A percentile compares a stretch with the other conserved stretches of the same genome.
phyloP scores from a whole-genome alignment of 345 rosid species.

The Populus ilicifolia region DNA sequence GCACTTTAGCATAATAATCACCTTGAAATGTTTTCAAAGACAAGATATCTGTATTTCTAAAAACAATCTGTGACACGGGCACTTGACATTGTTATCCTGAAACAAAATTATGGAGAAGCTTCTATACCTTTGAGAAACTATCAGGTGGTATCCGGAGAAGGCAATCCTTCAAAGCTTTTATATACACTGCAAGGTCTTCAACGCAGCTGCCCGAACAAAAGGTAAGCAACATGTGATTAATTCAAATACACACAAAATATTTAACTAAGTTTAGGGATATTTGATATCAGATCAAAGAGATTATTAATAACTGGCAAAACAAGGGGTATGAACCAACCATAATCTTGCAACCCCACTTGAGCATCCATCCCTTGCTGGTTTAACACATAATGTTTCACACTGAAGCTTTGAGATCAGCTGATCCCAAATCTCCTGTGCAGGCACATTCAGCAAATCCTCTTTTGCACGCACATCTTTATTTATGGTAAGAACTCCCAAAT shows the following conservation, averaged over 20 bases:
- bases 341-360: slow-evolving; percentile 97
- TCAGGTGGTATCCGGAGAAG: slow-evolving; percentile 74
- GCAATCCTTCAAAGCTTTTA: slow-evolving; percentile 66
- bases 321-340: slow-evolving; percentile 43
- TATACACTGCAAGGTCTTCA: slow-evolving; percentile 66
- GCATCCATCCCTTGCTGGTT: slow-evolving; percentile 96
- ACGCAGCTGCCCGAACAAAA: slow-evolving; percentile 48
- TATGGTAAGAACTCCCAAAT: slow-evolving; percentile 79
- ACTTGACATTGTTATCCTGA: not conserved
- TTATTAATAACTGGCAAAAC: not conserved
- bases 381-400: slow-evolving; percentile 74
- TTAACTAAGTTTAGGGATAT: not conserved
- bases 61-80: not conserved
- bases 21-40: not conserved
- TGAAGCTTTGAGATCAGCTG: slow-evolving; percentile 60
- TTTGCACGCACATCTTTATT: slow-evolving; percentile 63
- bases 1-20: not conserved
- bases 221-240: slow-evolving; percentile 8
- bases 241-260: not conserved
- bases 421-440: slow-evolving; percentile 51
- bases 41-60: not conserved
- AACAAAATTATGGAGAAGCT: slow-evolving; percentile 1
- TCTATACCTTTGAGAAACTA: slow-evolving; percentile 71
- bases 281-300: not conserved
- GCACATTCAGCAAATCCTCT: slow-evolving; percentile 52